Evolutionary conservation across 2,329 filamentous ascomycete species (phyloP), one percentile per base, ranked within the genome.

Genomic region (Aulographum hederae): DNA sequence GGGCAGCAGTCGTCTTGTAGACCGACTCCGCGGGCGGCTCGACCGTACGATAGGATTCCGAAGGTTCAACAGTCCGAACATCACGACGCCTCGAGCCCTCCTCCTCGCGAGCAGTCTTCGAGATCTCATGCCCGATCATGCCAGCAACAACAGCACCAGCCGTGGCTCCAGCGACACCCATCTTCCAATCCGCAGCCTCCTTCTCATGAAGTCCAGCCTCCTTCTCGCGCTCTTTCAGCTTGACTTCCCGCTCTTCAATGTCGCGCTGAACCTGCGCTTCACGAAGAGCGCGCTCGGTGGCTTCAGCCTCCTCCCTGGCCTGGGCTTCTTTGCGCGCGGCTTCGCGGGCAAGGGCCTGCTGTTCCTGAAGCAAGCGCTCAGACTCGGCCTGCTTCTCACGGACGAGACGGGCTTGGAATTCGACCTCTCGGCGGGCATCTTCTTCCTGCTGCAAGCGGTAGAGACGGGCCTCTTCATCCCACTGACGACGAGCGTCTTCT

Each of bases 201-300:
- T 23, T 23, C 20, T 23, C 20, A n/a, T n/a, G 6, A n/a, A 23
- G 34, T 14, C 30, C 33, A 2, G 27, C n/a, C 4, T 53, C 44
- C 14, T 46, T 44, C 25, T 48, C 52, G 10, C 49, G 46, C 5
- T 48, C 43, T 32, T 47, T 38, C 10, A 53, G 38, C 31, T 54
- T 48, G 15, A 42, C 38, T 29, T 54, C 48, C 26, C 50, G 51
- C 18, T n/a, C 12, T 28, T 48, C 45, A 19, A 35, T 40, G 27
- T 50, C 46, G 6, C 13, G 6, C 13, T 28, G 26, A 6, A 13
- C 26, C 6, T 28, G 6, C n/a, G 6, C n/a, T 6, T 13, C 25
- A 14, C 26, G 32, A 6, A 10, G 26, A 12, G 27, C 32, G 6
- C 16, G 18, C n/a, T 34, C 31, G 18, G 32, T n/a, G 5, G 32